phyloP scores from a whole-genome alignment of 345 rosid species.

The Noccaea bulbosa region DNA sequence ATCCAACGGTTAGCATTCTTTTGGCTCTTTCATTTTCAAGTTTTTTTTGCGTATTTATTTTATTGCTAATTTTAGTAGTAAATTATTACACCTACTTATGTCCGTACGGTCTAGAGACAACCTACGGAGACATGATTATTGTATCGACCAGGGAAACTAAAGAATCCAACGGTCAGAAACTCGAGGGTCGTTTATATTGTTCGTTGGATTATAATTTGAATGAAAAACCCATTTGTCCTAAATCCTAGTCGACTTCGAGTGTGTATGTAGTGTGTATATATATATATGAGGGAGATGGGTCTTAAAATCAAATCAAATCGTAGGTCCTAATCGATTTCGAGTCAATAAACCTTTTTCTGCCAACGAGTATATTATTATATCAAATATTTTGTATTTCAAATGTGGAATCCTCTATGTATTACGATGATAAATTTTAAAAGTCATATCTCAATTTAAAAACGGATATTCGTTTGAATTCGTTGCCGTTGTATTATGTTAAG shows the following conservation, averaged over 20 bases:
- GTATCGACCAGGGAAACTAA: slow-evolving; percentile 19
- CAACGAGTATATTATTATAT: too few species aligned
- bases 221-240: neutral
- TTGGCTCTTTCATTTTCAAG: slow-evolving; percentile 27
- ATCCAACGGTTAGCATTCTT: slow-evolving; percentile 44
- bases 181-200: neutral
- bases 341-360: too few species aligned
- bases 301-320: slow-evolving; percentile 28
- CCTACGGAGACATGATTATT: slow-evolving; percentile 19
- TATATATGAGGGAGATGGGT: neutral
- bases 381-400: too few species aligned
- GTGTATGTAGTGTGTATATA: neutral
- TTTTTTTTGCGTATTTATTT: slow-evolving; percentile 6
- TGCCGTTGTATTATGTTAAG: too few species aligned
- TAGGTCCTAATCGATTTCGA: neutral
- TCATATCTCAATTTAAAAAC: too few species aligned
- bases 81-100: slow-evolving; percentile 28
- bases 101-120: slow-evolving; percentile 33
- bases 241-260: too few species aligned
- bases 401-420: too few species aligned
- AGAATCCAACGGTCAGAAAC: slow-evolving; percentile 40
- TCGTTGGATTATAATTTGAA: slow-evolving; percentile 35
- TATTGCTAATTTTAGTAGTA: slow-evolving; percentile 21
- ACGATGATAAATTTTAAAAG: too few species aligned
- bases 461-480: too few species aligned